Evolutionary conservation across 768 basidiomycete genomes (phyloP).

Genomic region (Pulveroboletus sp.): DNA sequence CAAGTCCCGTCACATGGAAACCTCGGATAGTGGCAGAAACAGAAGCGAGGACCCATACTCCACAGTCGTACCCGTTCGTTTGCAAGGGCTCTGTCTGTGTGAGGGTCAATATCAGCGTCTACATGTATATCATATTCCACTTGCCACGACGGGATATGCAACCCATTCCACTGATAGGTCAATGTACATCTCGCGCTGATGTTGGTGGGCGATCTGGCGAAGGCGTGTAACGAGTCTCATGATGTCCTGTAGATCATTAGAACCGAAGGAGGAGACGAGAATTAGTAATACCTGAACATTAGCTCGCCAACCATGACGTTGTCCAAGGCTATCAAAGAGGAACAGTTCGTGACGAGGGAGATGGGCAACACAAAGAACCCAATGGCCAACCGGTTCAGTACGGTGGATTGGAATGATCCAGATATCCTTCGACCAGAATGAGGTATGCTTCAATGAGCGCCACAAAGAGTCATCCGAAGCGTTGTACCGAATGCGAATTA

Average conservation of each 20-base stretch:
- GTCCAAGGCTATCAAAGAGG: conserved; percentile 13
- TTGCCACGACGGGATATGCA: not conserved
- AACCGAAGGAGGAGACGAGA: too few relatives aligned
- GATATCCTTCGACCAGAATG: conserved; percentile 33
- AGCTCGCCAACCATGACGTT: conserved; percentile 1
- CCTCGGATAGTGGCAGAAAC: not conserved
- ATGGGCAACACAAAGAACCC: conserved; percentile 30
- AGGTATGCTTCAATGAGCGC: conserved; percentile 9
- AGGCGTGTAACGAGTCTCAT: conserved; percentile 1
- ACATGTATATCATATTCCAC: too few relatives aligned
- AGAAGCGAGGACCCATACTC: conserved; percentile 1
- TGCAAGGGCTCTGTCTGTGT: too few relatives aligned
- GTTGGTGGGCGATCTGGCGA: too few relatives aligned
- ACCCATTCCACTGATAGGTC: too few relatives aligned
- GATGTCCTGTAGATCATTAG: not conserved
- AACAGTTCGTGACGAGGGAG: conserved; percentile 1
- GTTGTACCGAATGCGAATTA: not conserved
- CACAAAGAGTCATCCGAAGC: conserved; percentile 16
- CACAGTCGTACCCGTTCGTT: not conserved
- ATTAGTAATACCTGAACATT: too few relatives aligned
- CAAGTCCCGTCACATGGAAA: not conserved
- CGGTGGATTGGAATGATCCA: too few relatives aligned
- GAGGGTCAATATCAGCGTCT: too few relatives aligned
- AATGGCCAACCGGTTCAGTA: conserved; percentile 22
- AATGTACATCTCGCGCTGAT: too few relatives aligned